Percentiles rank a stretch among this genome's conserved stretches.
These are phyloP conservation scores for Xylaria scruposa DNA, from an alignment of 495 filamentous ascomycete species.

Conservation along the genomic window DNA sequence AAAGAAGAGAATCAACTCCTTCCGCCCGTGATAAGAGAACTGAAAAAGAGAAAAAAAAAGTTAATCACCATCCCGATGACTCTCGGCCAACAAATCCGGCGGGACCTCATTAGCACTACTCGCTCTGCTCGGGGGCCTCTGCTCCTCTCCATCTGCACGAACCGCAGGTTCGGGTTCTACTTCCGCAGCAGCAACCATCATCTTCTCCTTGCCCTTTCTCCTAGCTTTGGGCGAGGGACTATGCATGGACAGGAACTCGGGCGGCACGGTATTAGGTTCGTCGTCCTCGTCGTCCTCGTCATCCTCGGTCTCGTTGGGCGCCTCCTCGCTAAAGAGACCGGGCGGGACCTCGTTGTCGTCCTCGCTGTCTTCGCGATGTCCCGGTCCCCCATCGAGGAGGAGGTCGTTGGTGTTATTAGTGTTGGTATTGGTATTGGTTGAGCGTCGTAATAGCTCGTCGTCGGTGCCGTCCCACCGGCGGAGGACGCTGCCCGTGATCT, in stretches of 20 bases:
- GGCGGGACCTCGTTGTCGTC: constrained; percentile 47
- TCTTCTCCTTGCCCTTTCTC: constrained; percentile 16
- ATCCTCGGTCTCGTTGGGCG: constrained; percentile 38
- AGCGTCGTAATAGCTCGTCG: constrained; percentile 24
- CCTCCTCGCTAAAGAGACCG: constrained; percentile 39
- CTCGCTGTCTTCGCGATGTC: constrained; percentile 29
- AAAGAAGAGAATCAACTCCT: no score
- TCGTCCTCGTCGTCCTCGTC: constrained; percentile 37
- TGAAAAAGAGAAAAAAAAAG: neutral
- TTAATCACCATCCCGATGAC: constrained; percentile 20
- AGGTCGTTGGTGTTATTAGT: neutral
- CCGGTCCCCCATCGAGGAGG: neutral
- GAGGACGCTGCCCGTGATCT: constrained; percentile 36
- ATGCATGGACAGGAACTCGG: constrained; percentile 50
- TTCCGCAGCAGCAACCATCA: neutral
- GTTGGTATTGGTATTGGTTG: neutral
- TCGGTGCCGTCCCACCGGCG: constrained; percentile 36
- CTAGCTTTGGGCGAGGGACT: constrained; percentile 30
- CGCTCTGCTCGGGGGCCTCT: constrained; percentile 27
- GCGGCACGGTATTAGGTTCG: constrained; percentile 48
- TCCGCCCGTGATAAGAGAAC: neutral
- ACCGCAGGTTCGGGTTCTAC: neutral
- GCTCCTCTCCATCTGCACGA: constrained; percentile 13
- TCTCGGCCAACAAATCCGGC: constrained; percentile 48
- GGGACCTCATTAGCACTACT: constrained; percentile 50